These are phyloP conservation scores for Globisporangium acanthophoron DNA, from an alignment of 352 stramenopile species.

Conservation along the genomic window DNA sequence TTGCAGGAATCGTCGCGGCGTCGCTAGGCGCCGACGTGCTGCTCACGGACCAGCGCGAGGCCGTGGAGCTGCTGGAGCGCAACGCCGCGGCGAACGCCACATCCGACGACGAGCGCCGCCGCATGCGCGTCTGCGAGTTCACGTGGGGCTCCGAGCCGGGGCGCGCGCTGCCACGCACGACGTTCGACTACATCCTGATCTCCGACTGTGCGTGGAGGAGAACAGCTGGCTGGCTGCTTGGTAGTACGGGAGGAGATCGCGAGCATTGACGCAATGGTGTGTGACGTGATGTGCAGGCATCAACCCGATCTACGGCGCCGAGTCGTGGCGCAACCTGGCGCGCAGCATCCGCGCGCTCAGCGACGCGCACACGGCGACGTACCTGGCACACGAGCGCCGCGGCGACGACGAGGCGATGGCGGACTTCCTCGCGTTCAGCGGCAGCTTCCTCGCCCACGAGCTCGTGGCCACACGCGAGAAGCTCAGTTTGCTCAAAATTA, in stretches of 20 bases:
- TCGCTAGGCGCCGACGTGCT: constrained; percentile 60
- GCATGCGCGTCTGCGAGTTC: constrained; percentile 48
- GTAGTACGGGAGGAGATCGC: neutral
- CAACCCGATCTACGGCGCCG: constrained; percentile 78
- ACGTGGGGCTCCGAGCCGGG: constrained; percentile 41
- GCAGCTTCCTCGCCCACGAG: constrained; percentile 28
- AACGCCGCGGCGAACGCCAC: constrained; percentile 50
- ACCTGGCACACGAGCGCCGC: constrained; percentile 62
- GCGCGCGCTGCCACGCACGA: constrained; percentile 17
- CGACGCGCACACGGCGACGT: constrained; percentile 44
- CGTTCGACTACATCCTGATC: constrained; percentile 62
- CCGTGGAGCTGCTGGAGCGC: constrained; percentile 55
- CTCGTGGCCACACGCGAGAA: constrained; percentile 31
- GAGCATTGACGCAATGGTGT: neutral
- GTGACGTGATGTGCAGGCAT: constrained; percentile 29
- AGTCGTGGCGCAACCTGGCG: constrained; percentile 75
- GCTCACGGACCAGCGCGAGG: constrained; percentile 66
- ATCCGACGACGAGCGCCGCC: constrained; percentile 26
- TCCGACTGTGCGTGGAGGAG: constrained; percentile 58
- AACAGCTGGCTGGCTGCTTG: neutral
- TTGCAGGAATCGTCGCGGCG: constrained; percentile 60
- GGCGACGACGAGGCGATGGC: constrained; percentile 68
- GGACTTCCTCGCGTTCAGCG: constrained; percentile 57
- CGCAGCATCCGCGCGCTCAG: constrained; percentile 62
- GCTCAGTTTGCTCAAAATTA: constrained; percentile 56